Percentiles rank a stretch among this genome's conserved stretches.
Evolutionary conservation across 257 asterid species (phyloP).

Genomic region (Gentiana macrophylla): DNA sequence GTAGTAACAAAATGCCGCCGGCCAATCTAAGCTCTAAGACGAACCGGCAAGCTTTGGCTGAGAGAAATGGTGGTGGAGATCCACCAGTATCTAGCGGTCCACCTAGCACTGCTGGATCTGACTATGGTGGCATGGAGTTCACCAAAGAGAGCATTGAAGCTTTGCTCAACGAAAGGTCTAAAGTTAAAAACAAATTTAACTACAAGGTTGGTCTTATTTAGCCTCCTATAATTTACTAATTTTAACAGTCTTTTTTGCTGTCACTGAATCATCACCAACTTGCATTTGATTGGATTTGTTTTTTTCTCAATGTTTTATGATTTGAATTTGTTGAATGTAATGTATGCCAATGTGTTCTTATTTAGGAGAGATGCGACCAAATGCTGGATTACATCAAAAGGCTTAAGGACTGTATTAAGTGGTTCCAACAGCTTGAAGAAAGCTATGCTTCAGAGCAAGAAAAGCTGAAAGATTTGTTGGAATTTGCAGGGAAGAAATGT

Average conservation of each 20-base stretch:
- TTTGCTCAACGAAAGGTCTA: constrained; percentile 59
- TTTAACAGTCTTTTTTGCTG: neutral
- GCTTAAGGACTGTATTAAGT: constrained; percentile 64
- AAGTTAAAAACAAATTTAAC: constrained; percentile 50
- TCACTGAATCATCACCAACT: no score
- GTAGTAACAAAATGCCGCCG: constrained; percentile 40
- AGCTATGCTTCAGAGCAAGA: constrained; percentile 45
- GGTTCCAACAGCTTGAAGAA: constrained; percentile 84
- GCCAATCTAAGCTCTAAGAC: constrained; percentile 27
- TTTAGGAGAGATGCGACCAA: constrained; percentile 24
- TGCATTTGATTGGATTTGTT: no score
- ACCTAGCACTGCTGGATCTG: constrained; percentile 59
- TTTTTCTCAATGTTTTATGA: constrained; percentile 13
- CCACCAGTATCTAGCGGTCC: constrained; percentile 43
- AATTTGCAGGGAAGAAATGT: constrained; percentile 50
- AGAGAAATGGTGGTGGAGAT: constrained; percentile 71
- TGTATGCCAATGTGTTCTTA: constrained; percentile 4
- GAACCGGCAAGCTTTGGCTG: constrained; percentile 60
- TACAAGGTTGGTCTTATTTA: constrained; percentile 21
- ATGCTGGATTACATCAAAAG: constrained; percentile 57
- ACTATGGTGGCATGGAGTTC: constrained; percentile 47
- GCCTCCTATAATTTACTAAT: neutral
- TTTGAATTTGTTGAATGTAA: neutral
- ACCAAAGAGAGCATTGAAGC: constrained; percentile 64
- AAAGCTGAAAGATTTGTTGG: constrained; percentile 42